Evolutionary conservation across 352 stramenopile species (phyloP).

Genomic region (Phytophthora parvispora): DNA sequence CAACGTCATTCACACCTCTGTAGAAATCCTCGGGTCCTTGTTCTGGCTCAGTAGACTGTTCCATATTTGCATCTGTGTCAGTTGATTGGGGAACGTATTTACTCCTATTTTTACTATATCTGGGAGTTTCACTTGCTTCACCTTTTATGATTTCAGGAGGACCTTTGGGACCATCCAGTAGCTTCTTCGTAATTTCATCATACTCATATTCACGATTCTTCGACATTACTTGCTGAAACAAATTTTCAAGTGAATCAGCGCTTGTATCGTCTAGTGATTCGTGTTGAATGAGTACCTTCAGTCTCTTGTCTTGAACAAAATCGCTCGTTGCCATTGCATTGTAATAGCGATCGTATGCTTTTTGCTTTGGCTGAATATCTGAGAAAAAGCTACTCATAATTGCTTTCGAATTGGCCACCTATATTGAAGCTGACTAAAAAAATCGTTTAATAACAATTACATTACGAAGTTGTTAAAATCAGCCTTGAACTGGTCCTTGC

Average conservation of each 20-base stretch:
- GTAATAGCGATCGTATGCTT: background rate
- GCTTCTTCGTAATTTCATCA: background rate
- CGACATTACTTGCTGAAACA: background rate
- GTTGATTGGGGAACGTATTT: background rate
- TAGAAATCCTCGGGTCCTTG: background rate
- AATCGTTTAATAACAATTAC: background rate
- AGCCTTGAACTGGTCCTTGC: background rate
- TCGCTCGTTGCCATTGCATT: background rate
- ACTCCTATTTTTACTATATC: background rate
- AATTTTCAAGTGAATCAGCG: background rate
- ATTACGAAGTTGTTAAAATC: background rate
- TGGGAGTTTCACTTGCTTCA: background rate
- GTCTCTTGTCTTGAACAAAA: background rate
- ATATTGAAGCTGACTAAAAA: constrained; percentile 1
- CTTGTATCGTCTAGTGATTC: background rate
- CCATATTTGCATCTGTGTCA: background rate
- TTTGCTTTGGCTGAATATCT: background rate
- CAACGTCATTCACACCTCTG: background rate
- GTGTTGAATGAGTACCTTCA: background rate
- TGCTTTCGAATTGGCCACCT: background rate
- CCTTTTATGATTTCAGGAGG: background rate
- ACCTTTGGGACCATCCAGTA: background rate
- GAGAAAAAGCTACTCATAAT: background rate
- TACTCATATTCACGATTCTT: background rate
- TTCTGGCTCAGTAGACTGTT: background rate